A percentile compares a stretch with the other conserved stretches of the same genome.
These are phyloP conservation scores for Pochonia chlamydosporia DNA, from an alignment of 2,329 filamentous ascomycete species.

Conservation along the genomic window DNA sequence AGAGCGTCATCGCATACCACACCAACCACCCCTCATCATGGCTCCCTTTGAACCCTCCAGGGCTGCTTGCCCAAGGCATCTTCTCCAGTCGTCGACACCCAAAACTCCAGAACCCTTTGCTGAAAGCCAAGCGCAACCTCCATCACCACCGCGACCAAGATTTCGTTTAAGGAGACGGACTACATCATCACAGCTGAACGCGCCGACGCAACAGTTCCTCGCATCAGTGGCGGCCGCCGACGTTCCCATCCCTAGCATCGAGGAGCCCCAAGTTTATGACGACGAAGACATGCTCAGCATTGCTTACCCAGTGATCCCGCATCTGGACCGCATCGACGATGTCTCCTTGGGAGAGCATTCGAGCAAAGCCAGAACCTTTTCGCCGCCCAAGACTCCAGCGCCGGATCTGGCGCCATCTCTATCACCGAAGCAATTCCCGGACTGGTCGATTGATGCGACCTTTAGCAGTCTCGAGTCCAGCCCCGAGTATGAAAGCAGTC, in stretches of 20 bases:
- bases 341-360: slow-evolving; percentile 21
- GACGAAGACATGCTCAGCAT: slow-evolving; percentile 36
- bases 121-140: slow-evolving; percentile 29
- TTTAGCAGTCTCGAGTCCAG: slow-evolving; percentile 54
- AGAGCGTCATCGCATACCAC: slow-evolving; percentile 12
- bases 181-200: slow-evolving; percentile 41
- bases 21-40: slow-evolving; percentile 29
- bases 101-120: slow-evolving; percentile 48
- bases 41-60: slow-evolving; percentile 39
- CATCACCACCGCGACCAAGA: slow-evolving; percentile 47
- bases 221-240: slow-evolving; percentile 61
- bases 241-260: slow-evolving; percentile 59
- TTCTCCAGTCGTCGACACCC: slow-evolving; percentile 33
- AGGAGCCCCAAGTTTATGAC: slow-evolving; percentile 44
- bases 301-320: slow-evolving; percentile 25
- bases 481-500: slow-evolving; percentile 53
- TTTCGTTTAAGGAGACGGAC: slow-evolving; percentile 51
- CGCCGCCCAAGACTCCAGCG: slow-evolving; percentile 55
- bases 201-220: slow-evolving; percentile 61
- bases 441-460: slow-evolving; percentile 53
- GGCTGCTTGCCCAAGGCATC: slow-evolving; percentile 38
- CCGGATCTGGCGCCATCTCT: slow-evolving; percentile 38
- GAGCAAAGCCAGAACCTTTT: slow-evolving; percentile 37
- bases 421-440: slow-evolving; percentile 44
- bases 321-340: slow-evolving; percentile 26